Conservation (phyloP, 2,329 filamentous ascomycete genomes). For the Thielaviopsis populi region DNA sequence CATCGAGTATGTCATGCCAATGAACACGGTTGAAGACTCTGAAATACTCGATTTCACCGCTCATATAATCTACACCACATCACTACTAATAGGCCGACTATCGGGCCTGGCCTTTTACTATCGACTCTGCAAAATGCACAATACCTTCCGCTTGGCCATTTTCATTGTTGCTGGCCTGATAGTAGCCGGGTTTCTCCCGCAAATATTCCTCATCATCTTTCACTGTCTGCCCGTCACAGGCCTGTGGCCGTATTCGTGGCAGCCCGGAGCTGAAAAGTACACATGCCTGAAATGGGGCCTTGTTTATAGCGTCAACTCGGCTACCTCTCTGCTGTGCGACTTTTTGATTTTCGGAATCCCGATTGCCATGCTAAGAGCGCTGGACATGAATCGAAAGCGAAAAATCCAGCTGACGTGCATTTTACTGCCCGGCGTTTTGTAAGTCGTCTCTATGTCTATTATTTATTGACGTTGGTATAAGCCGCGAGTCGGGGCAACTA, state of each 20-base stretch:
- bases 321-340: constrained; percentile 34
- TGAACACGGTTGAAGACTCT: constrained; percentile 27
- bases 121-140: constrained; percentile 29
- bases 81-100: constrained; percentile 34
- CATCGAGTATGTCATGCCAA: constrained; percentile 32
- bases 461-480: no score
- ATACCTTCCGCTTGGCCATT: constrained; percentile 26
- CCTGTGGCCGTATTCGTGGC: constrained; percentile 36
- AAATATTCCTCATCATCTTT: constrained; percentile 36
- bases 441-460: constrained; percentile 19
- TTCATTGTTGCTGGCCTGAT: constrained; percentile 26
- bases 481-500: not conserved
- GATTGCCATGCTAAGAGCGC: constrained; percentile 30
- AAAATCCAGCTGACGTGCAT: constrained; percentile 35
- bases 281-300: constrained; percentile 35
- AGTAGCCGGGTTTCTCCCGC: constrained; percentile 31
- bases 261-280: constrained; percentile 28
- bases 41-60: constrained; percentile 35
- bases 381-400: constrained; percentile 30
- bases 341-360: constrained; percentile 36
- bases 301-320: constrained; percentile 37
- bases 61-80: constrained; percentile 37
- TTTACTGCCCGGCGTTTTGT: constrained; percentile 35
- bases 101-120: constrained; percentile 39
- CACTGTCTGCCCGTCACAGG: constrained; percentile 37